These are phyloP conservation scores for Sordariomycetes sp. DNA, from an alignment of 2,329 filamentous ascomycete species.

Conservation along the genomic window DNA sequence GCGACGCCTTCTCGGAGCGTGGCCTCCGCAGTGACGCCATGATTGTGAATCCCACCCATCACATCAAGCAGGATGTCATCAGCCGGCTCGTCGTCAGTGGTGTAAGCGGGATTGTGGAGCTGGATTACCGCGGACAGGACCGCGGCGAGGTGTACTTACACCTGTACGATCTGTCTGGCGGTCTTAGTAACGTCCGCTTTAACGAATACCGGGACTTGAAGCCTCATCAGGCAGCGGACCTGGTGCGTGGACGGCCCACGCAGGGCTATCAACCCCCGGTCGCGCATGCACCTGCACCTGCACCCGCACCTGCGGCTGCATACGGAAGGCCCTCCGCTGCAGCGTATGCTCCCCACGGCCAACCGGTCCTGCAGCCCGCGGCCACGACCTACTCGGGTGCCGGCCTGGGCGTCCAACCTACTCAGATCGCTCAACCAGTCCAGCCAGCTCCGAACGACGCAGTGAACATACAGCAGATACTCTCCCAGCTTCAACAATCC, in stretches of 20 bases:
- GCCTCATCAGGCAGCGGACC: constrained; percentile 1
- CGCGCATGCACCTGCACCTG: background rate
- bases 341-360: background rate
- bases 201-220: constrained; percentile 2
- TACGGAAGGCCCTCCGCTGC: background rate
- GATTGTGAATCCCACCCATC: constrained; percentile 67
- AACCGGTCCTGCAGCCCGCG: constrained; percentile 66
- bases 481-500: constrained; percentile 17
- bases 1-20: constrained; percentile 61
- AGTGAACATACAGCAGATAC: constrained; percentile 2
- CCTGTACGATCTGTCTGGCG: constrained; percentile 4
- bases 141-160: constrained; percentile 2
- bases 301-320: background rate
- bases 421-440: constrained; percentile 13
- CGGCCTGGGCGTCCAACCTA: constrained; percentile 12
- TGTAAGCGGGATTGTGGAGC: constrained; percentile 2
- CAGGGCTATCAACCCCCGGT: background rate
- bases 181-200: constrained; percentile 2
- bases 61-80: constrained; percentile 28
- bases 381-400: constrained; percentile 18
- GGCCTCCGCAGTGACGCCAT: constrained; percentile 70
- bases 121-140: background rate
- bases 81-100: constrained; percentile 1
- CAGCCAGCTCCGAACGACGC: background rate
- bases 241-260: background rate